Evolutionary conservation across 1,284 basidiomycete species (phyloP).

Genomic region (Stygiomarasmius scandens): DNA sequence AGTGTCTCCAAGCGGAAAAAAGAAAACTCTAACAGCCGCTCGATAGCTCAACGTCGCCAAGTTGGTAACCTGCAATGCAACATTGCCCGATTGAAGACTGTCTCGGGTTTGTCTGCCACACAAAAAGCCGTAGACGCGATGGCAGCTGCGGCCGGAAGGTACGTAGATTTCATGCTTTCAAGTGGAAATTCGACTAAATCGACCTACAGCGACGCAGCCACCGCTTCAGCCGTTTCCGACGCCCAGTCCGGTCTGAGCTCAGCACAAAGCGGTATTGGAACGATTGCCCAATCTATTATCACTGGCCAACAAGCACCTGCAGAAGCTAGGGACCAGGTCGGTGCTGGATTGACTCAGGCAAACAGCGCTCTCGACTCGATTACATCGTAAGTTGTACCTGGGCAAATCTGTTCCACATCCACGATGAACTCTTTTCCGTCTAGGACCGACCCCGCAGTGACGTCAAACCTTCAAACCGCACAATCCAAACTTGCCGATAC

Average conservation of each 20-base stretch:
- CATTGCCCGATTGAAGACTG: constrained; percentile 35
- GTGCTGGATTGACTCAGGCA: constrained; percentile 31
- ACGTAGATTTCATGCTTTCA: background rate
- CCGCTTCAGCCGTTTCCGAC: constrained; percentile 23
- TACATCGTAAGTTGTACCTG: constrained; percentile 30
- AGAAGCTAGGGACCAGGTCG: constrained; percentile 36
- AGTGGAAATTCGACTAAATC: background rate
- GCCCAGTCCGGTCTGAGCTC: constrained; percentile 30
- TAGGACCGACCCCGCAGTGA: constrained; percentile 27
- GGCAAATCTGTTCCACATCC: background rate
- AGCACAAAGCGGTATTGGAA: constrained; percentile 34
- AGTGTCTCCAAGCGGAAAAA: background rate
- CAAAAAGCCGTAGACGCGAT: constrained; percentile 32
- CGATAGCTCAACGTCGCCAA: constrained; percentile 24
- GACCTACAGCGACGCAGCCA: constrained; percentile 30
- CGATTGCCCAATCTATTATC: constrained; percentile 34
- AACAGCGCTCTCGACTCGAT: too few species aligned
- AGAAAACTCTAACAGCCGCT: background rate
- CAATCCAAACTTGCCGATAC: constrained; percentile 23
- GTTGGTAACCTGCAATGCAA: constrained; percentile 38
- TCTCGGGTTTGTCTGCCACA: constrained; percentile 29
- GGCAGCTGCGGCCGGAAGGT: constrained; percentile 2
- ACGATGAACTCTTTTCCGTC: background rate
- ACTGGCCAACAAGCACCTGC: constrained; percentile 37
- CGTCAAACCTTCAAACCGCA: constrained; percentile 19